Conservation (phyloP, 2,329 filamentous ascomycete species). For the Diaporthe sp. region DNA sequence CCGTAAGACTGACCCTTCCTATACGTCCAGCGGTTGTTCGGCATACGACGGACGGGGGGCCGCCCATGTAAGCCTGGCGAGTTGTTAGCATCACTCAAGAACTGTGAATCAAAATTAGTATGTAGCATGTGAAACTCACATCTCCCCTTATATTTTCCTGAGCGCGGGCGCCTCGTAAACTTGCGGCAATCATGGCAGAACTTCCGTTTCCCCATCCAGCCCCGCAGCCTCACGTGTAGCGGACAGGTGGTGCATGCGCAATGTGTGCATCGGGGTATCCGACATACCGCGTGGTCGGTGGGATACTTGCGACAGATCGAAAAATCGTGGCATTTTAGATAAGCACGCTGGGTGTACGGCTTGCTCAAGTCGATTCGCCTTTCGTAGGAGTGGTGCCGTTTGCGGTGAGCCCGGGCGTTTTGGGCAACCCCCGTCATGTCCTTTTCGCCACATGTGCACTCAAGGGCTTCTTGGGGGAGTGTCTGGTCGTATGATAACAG, state of each 20-base stretch:
- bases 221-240: neutral
- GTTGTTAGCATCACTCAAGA: neutral
- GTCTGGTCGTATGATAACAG: neutral
- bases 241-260: neutral
- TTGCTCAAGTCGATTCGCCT: neutral
- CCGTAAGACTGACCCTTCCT: neutral
- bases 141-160: neutral
- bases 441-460: neutral
- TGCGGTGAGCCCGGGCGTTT: neutral
- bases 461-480: neutral
- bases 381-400: neutral
- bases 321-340: neutral
- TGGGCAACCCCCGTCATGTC: neutral
- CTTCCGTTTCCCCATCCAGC: neutral
- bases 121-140: neutral
- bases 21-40: neutral
- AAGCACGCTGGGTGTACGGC: neutral
- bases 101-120: neutral
- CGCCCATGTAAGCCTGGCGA: neutral
- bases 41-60: neutral
- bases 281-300: neutral
- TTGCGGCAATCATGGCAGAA: neutral
- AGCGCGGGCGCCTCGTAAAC: neutral
- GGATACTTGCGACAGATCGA: neutral
- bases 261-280: neutral